Evolutionary conservation across 225 moss, liverwort and hornwort genomes (phyloP).

Genomic region (Pseudoscleropodium purum): DNA sequence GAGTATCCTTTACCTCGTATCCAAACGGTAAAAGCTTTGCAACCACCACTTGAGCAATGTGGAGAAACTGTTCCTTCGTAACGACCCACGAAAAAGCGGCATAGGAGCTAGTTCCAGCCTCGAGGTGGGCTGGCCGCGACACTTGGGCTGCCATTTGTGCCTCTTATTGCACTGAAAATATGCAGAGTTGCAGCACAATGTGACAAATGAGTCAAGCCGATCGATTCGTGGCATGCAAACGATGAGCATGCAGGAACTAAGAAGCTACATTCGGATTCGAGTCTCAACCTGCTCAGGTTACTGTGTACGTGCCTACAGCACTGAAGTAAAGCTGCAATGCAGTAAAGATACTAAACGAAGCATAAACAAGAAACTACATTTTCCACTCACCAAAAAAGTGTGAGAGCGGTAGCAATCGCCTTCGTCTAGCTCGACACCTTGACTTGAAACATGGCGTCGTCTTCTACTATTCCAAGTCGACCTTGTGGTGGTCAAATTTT

Average conservation of each 20-base stretch:
- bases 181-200: neutral
- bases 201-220: neutral
- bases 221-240: neutral
- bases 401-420: neutral
- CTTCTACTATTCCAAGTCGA: neutral
- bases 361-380: neutral
- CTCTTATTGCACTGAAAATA: neutral
- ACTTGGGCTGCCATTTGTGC: neutral
- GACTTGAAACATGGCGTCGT: neutral
- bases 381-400: neutral
- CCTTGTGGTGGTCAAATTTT: neutral
- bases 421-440: neutral
- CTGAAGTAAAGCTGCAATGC: neutral
- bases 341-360: neutral
- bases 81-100: neutral
- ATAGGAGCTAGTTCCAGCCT: neutral
- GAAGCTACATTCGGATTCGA: neutral
- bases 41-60: slow-evolving; percentile 18
- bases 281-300: neutral
- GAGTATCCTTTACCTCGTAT: neutral
- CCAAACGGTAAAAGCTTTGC: neutral
- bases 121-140: neutral
- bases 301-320: neutral
- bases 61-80: slow-evolving; percentile 21
- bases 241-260: neutral